phyloP scores from a whole-genome alignment of 31 red algal genomes.

The Asparagopsis taxiformis region DNA sequence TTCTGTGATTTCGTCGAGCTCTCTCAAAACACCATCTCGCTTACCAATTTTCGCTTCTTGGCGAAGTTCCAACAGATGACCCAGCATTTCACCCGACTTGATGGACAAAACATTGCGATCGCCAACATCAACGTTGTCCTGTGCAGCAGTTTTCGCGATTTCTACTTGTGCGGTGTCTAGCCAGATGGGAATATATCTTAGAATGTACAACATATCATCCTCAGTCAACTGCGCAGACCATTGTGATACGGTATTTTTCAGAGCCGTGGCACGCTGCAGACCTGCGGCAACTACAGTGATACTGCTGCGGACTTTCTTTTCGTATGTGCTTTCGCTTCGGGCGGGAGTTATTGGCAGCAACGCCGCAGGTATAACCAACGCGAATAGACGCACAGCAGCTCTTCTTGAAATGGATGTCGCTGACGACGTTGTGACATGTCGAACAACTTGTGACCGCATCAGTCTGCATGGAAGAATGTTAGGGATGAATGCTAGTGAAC shows the following conservation, averaged over 20 bases:
- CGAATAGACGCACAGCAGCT: too few relatives aligned
- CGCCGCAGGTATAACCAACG: not conserved
- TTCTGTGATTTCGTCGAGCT: slow-evolving; percentile 47
- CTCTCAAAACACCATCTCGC: slow-evolving; percentile 23
- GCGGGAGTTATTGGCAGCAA: not conserved
- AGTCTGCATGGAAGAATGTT: too few relatives aligned
- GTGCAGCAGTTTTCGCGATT: not conserved
- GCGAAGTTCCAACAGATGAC: slow-evolving; percentile 37
- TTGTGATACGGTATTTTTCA: not conserved
- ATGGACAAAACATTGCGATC: slow-evolving; percentile 1
- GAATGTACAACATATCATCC: slow-evolving; percentile 8
- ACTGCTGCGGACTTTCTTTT: not conserved
- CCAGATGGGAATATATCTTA: slow-evolving; percentile 21
- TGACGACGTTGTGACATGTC: too few relatives aligned
- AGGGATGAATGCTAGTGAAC: too few relatives aligned
- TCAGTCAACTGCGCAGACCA: not conserved
- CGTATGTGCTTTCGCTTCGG: not conserved
- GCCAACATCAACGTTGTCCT: slow-evolving; percentile 1
- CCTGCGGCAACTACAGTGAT: not conserved
- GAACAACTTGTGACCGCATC: too few relatives aligned
- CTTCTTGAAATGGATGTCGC: too few relatives aligned
- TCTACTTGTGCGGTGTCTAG: slow-evolving; percentile 12
- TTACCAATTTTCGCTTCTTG: slow-evolving; percentile 17
- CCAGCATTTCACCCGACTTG: slow-evolving; percentile 17
- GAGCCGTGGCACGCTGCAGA: not conserved